These are phyloP conservation scores for Babesia sp. DNA, from an alignment of 169 alveolate genomes.

Conservation along the genomic window DNA sequence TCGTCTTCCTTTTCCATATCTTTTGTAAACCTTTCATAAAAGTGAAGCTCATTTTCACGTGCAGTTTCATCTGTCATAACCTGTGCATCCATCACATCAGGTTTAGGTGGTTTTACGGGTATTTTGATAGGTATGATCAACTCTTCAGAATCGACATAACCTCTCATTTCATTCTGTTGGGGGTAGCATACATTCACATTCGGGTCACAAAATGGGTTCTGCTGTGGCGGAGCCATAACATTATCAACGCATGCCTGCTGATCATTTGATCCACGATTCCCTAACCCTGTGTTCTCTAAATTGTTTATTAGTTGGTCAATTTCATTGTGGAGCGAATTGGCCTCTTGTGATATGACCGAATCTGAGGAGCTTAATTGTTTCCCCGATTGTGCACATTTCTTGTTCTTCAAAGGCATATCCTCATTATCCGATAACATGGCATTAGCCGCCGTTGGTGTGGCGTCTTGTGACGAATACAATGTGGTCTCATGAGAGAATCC, in stretches of 20 bases:
- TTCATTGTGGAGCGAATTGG: constrained; percentile 41
- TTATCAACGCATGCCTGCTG: too few relatives aligned
- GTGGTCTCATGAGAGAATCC: neutral
- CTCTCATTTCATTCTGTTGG: neutral
- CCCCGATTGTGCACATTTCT: neutral
- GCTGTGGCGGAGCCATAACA: neutral
- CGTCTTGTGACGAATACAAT: neutral
- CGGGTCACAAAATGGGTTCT: neutral
- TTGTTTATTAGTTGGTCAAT: constrained; percentile 24
- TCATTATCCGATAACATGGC: neutral
- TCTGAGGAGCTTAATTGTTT: neutral
- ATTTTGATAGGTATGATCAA: constrained; percentile 11
- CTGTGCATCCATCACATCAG: constrained; percentile 12
- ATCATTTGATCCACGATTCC: neutral
- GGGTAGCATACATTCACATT: neutral
- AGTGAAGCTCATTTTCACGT: constrained; percentile 7
- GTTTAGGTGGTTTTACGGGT: constrained; percentile 16
- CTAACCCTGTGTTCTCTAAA: constrained; percentile 13
- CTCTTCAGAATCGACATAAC: neutral
- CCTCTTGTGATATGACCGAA: constrained; percentile 17
- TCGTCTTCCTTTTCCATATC: constrained; percentile 22
- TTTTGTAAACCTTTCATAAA: constrained; percentile 5
- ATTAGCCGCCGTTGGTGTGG: neutral
- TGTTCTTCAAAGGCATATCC: neutral
- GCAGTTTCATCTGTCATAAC: constrained; percentile 29